phyloP scores from a whole-genome alignment of 2,329 filamentous ascomycete species.

The Didymella pinodella region DNA sequence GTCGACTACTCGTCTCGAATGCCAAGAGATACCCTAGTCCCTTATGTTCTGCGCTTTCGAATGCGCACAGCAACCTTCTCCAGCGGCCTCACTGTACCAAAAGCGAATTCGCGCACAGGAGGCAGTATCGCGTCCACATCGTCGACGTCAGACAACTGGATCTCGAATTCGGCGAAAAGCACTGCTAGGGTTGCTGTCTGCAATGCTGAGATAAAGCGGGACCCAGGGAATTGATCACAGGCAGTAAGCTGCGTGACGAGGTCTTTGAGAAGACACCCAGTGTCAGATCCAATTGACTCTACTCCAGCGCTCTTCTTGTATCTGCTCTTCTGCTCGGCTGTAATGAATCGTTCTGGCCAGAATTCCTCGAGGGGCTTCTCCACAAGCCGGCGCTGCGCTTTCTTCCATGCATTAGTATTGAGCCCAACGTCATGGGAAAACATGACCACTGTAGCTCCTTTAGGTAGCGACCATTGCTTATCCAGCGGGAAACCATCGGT shows the following conservation, averaged over 20 bases:
- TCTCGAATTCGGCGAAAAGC: conserved; percentile 37
- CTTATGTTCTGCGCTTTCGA: conserved; percentile 31
- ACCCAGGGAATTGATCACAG: conserved; percentile 22
- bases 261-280: conserved; percentile 14
- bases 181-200: conserved; percentile 36
- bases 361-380: conserved; percentile 37
- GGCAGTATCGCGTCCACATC: conserved; percentile 31
- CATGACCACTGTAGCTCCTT: conserved; percentile 24
- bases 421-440: conserved; percentile 39
- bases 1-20: background rate
- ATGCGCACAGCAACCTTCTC: conserved; percentile 35
- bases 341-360: conserved; percentile 39
- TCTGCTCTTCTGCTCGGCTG: conserved; percentile 13
- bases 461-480: conserved; percentile 32
- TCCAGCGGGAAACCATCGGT: conserved; percentile 29
- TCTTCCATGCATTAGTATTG: conserved; percentile 35
- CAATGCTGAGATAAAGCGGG: conserved; percentile 27
- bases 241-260: conserved; percentile 31
- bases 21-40: background rate
- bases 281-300: conserved; percentile 1
- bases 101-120: conserved; percentile 27
- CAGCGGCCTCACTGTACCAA: conserved; percentile 31
- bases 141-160: conserved; percentile 37
- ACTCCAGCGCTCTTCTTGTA: conserved; percentile 1
- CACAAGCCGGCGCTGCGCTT: conserved; percentile 25